Conservation (phyloP, 371 early-diverging fungal genomes). For the Actinomucor elegans region DNA sequence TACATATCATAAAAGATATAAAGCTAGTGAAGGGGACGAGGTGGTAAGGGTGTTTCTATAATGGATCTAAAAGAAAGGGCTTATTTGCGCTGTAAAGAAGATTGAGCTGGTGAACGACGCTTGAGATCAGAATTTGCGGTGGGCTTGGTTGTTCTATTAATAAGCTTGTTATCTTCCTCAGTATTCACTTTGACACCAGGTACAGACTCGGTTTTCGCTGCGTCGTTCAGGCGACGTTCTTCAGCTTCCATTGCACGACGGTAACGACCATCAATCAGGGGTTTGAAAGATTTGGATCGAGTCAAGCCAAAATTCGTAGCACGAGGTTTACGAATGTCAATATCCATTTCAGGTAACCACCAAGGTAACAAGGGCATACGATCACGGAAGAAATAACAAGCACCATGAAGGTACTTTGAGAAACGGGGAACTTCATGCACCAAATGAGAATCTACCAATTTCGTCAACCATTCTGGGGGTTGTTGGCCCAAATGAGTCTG, state of each 20-base stretch:
- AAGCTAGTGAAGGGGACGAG: no score
- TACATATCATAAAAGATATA: no score
- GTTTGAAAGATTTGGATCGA: constrained; percentile 35
- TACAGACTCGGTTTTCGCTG: constrained; percentile 17
- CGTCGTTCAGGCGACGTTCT: constrained; percentile 25
- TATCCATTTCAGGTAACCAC: constrained; percentile 69
- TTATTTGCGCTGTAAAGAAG: constrained; percentile 5
- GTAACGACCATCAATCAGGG: constrained; percentile 37
- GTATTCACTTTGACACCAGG: constrained; percentile 10
- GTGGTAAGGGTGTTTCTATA: not conserved
- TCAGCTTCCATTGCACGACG: constrained; percentile 33
- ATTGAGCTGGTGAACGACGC: constrained; percentile 9
- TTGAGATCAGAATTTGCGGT: constrained; percentile 14
- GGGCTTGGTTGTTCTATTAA: constrained; percentile 8
- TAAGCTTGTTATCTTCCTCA: constrained; percentile 1
- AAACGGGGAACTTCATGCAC: constrained; percentile 97
- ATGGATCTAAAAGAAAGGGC: not conserved
- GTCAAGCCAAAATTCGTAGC: constrained; percentile 35
- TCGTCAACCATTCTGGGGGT: constrained; percentile 94
- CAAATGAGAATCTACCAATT: constrained; percentile 82
- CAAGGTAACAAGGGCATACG: constrained; percentile 90
- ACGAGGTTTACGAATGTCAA: constrained; percentile 35
- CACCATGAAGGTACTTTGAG: constrained; percentile 97
- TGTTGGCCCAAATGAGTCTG: constrained; percentile 87
- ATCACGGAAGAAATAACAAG: constrained; percentile 82